phyloP scores from a whole-genome alignment of 1,284 basidiomycete genomes.

The Pseudozyma tsukubaensis region DNA sequence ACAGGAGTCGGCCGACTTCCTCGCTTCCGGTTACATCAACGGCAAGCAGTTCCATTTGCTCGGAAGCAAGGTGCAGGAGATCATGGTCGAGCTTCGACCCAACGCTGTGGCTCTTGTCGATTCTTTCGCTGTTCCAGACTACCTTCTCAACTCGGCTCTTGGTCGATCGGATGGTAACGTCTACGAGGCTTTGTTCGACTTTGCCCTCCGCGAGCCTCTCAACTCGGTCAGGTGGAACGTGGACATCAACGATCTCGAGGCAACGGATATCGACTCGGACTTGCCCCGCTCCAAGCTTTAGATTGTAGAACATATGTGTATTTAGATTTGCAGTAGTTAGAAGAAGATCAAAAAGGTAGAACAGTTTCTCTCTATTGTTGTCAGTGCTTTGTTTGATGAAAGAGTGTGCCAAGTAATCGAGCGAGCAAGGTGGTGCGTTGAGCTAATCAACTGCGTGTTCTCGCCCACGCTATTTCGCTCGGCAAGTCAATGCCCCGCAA shows the following conservation, averaged over 20 bases:
- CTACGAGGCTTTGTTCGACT: constrained; percentile 66
- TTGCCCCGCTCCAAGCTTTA: constrained; percentile 54
- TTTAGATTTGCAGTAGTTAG: neutral
- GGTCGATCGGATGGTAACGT: constrained; percentile 68
- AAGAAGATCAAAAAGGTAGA: neutral
- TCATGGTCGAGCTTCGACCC: constrained; percentile 67
- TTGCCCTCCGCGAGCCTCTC: constrained; percentile 58
- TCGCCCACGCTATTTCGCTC: too few relatives aligned
- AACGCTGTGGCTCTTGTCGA: constrained; percentile 66
- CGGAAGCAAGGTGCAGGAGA: constrained; percentile 65
- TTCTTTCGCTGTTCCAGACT: constrained; percentile 68
- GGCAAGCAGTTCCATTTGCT: constrained; percentile 68
- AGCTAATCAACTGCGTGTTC: too few relatives aligned
- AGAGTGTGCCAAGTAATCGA: too few relatives aligned
- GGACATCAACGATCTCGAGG: constrained; percentile 60
- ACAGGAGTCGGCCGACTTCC: constrained; percentile 68
- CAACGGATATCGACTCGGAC: constrained; percentile 53
- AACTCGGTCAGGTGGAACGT: constrained; percentile 68
- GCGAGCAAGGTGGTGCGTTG: too few relatives aligned
- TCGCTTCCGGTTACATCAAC: constrained; percentile 68
- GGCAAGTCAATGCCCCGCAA: too few relatives aligned
- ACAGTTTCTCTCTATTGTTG: neutral
- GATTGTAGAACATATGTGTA: neutral
- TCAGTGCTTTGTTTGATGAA: too few relatives aligned
- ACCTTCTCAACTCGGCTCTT: constrained; percentile 68